Percentiles rank a stretch among this genome's conserved stretches.
phyloP scores from a whole-genome alignment of 352 stramenopile genomes.

The Phytophthora sp. region DNA sequence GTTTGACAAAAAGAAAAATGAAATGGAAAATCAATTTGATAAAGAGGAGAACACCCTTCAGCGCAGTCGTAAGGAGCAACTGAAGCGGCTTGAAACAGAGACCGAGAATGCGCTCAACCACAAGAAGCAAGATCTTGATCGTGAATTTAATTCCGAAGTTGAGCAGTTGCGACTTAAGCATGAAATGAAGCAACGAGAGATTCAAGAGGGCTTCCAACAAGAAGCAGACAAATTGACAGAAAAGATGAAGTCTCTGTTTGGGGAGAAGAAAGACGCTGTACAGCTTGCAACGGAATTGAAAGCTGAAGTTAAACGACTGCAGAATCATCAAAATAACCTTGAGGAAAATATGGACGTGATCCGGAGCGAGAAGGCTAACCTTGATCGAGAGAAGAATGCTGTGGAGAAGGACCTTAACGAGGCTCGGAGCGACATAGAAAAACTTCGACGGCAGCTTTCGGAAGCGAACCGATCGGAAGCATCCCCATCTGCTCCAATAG shows the following conservation, averaged over 20 bases:
- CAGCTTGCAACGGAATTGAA: conserved; percentile 32
- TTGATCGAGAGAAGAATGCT: conserved; percentile 20
- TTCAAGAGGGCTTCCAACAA: conserved; percentile 46
- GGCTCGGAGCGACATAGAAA: conserved; percentile 2
- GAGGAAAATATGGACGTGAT: conserved; percentile 20
- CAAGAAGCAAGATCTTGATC: conserved; percentile 69
- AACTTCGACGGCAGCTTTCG: conserved; percentile 14
- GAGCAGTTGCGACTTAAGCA: conserved; percentile 49
- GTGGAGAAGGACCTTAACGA: conserved; percentile 9
- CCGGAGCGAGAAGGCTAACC: conserved; percentile 18
- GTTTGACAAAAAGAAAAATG: conserved; percentile 69
- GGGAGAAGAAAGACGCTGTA: conserved; percentile 30
- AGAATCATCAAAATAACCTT: conserved; percentile 14
- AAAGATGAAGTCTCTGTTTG: conserved; percentile 34
- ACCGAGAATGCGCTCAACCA: conserved; percentile 42
- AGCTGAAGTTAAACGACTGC: conserved; percentile 33
- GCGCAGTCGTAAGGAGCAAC: conserved; percentile 64
- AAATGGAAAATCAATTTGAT: conserved; percentile 76
- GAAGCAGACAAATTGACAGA: conserved; percentile 42
- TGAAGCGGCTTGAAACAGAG: conserved; percentile 66
- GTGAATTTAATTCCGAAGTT: conserved; percentile 50
- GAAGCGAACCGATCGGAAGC: conserved; percentile 2
- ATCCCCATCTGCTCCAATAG: background rate
- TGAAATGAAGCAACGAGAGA: conserved; percentile 47
- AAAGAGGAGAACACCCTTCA: conserved; percentile 60